Evolutionary conservation across 192 early-diverging fungal genomes (phyloP), one percentile per base, ranked within the genome.

Genomic region (Lobulomyces angularis): DNA sequence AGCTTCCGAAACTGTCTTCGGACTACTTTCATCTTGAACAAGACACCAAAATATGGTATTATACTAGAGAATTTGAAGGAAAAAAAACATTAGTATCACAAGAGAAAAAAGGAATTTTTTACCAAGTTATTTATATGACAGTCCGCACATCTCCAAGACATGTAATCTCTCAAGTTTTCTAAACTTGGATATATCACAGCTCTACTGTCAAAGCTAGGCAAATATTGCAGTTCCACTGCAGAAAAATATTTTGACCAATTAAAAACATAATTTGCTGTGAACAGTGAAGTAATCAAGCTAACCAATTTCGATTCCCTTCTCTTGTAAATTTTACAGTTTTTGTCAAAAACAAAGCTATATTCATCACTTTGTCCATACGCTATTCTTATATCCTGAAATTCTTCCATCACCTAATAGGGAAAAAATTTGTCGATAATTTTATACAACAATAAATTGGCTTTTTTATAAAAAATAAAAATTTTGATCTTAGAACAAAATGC

Each of bases 331-430:
- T 74, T 69, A 3, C 69, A 61, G 1, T 61, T 46, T 37, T 77
- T 65, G 17, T 59, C 47, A 24, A 91, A 69, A 9, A 86, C 64
- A 71, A 91, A 88, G 58, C 80, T 77, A 64, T 72, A 97, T 57
- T 97, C 92, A 57, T 97, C 92, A 52, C 82, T 85, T 60, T 97
- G 77, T 16, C 91, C 94, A 51, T 92, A 97, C 12, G 80, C 82
- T 0, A 93, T 30, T 22, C 82, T 60, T 35, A 89, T 79, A 53
- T 89, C 88, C 8, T 65, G 58, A 32, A 88, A 68, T 41, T 81
- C 75, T 27, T 76, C 58, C 81, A 93, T 83, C n/a, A 90, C 84
- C 12, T 46, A 50, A 27, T 60, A 56, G n/a, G n/a, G n/a, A n/a
- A n/a, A n/a, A n/a, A n/a, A n/a, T n/a, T n/a, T n/a, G n/a, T n/a